Evolutionary conservation across 768 basidiomycete genomes (phyloP), one percentile per base, ranked within the genome.

Genomic region (Collybia sordida): DNA sequence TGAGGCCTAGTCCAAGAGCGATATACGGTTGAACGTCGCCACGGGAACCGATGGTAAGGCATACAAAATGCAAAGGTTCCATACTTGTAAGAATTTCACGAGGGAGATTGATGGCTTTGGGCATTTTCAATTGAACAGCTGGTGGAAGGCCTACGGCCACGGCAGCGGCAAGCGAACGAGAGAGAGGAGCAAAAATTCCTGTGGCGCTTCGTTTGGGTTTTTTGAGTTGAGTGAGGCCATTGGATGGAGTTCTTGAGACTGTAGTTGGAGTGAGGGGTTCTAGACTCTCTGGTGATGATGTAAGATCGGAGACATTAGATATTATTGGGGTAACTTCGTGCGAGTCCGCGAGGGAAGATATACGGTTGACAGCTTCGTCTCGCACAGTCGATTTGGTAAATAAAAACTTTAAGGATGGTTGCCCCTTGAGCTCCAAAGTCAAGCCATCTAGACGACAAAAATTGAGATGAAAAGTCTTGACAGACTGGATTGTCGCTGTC

Each of bases 11-110:
- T 2, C 79, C 80, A 25, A 85, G 69, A 3, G 81, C 79, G 41
- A 85, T 73, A 60, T 79, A 85, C 8, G 83, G 83, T 53, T 85
- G 83, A 3, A 85, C 81, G 56, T 85, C 81, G 4, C 81, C 82
- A 61, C 85, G 68, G 12, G 81, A 83, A 15, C 85, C 85, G 46
- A 86, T 87, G 3, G 82, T 84, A 39, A 88, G 62, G 59, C 79
- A 80, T 3, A 81, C 74, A 60, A 86, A 86, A 57, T 84, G 83
- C 38, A 75, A 67, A 12, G 74, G 61, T 6, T 67, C 62, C 40
- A 61, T 45, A 8, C 46, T 59, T 12, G 63, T 49, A 9, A 78
- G 56, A 12, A 68, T 54, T 19, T 65, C 65, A 7, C 57, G 55
- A 0, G 76, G 78, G n/a, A 79, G 49, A 56, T 79, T 82, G 52